phyloP scores from a whole-genome alignment of 345 rosid genomes.

The Lumnitzera littorea region DNA sequence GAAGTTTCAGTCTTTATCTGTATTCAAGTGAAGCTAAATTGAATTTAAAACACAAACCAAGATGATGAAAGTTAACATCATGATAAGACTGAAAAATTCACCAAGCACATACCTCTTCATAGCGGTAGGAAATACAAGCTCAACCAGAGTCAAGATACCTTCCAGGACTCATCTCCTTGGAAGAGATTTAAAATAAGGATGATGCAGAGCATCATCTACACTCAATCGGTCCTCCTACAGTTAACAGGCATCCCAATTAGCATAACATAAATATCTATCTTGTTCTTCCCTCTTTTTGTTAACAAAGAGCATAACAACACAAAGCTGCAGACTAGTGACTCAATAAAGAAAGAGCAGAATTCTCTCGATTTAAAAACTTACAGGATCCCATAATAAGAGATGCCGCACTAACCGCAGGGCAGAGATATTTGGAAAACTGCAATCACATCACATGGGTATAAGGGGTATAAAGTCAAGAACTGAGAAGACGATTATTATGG shows the following conservation, averaged over 20 bases:
- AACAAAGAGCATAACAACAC: no score
- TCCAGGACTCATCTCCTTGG: slow-evolving; percentile 10
- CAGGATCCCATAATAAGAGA: slow-evolving; percentile 78
- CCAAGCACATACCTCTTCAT: not conserved
- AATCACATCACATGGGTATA: slow-evolving; percentile 9
- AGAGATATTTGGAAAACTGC: slow-evolving; percentile 77
- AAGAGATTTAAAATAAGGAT: slow-evolving; percentile 72
- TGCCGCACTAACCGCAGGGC: slow-evolving; percentile 83
- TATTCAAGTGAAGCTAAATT: no score
- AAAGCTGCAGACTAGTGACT: not conserved
- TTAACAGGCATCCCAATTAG: no score
- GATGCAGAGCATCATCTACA: slow-evolving; percentile 67
- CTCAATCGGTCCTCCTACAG: slow-evolving; percentile 62
- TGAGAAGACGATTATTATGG: not conserved
- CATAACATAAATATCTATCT: no score
- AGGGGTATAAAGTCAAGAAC: not conserved
- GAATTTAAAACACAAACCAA: no score
- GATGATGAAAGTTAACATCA: no score
- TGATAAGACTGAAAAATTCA: no score
- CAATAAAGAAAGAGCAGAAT: not conserved
- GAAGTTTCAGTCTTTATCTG: no score
- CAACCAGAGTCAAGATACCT: not conserved
- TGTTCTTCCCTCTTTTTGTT: no score
- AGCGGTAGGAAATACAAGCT: not conserved
- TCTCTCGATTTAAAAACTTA: slow-evolving; percentile 28